phyloP scores from a whole-genome alignment of 805 yeast genomes.

The Metschnikowia lachancei region DNA sequence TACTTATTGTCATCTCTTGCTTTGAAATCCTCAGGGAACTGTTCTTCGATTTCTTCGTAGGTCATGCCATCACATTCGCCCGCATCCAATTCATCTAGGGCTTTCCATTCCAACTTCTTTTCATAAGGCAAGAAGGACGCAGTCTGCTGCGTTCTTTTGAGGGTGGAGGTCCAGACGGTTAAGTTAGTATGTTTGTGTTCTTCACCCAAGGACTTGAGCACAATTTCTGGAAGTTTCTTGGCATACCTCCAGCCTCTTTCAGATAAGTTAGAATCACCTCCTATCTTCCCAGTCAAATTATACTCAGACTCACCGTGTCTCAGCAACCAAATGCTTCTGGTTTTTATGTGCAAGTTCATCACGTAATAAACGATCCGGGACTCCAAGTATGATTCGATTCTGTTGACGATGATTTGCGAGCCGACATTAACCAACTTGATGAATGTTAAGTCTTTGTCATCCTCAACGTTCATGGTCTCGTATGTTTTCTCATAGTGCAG shows the following conservation, averaged over 20 bases:
- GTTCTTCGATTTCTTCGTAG: constrained; percentile 81
- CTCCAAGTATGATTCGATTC: constrained; percentile 83
- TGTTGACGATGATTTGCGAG: constrained; percentile 82
- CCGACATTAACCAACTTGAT: constrained; percentile 86
- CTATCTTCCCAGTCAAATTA: constrained; percentile 90
- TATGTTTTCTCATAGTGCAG: constrained; percentile 69
- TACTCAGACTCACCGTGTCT: constrained; percentile 95
- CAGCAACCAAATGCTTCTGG: constrained; percentile 88
- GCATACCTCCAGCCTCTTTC: constrained; percentile 86
- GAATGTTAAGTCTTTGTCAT: constrained; percentile 69
- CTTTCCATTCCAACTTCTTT: constrained; percentile 86
- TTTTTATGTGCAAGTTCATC: constrained; percentile 92
- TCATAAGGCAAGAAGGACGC: constrained; percentile 78
- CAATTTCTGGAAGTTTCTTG: constrained; percentile 71
- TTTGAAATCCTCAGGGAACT: constrained; percentile 90
- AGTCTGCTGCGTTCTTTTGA: constrained; percentile 89
- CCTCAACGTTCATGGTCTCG: constrained; percentile 63
- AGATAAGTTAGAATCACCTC: constrained; percentile 87
- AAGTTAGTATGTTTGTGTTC: constrained; percentile 51
- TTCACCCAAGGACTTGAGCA: constrained; percentile 59
- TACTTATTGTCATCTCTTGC: constrained; percentile 95
- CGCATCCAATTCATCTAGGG: constrained; percentile 93
- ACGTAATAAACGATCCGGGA: constrained; percentile 92
- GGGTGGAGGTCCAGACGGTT: constrained; percentile 95
- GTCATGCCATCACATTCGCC: constrained; percentile 98